phyloP scores from a whole-genome alignment of 805 yeast genomes.

The Wickerhamomyces chaumierensis region DNA sequence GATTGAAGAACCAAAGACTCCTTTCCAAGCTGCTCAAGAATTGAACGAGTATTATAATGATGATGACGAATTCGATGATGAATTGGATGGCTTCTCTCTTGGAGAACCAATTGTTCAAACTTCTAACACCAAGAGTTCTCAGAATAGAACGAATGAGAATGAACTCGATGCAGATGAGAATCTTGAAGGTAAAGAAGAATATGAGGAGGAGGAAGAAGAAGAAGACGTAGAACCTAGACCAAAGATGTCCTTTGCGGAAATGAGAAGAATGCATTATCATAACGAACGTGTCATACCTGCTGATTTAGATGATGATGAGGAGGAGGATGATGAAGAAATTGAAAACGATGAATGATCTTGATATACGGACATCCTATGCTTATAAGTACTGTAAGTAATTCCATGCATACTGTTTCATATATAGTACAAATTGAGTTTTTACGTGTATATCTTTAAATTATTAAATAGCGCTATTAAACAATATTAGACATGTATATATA shows the following conservation, averaged over 20 bases:
- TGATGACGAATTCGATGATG: slow-evolving; percentile 45
- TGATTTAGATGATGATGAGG: slow-evolving; percentile 4
- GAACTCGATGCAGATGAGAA: no score
- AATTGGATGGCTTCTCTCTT: slow-evolving; percentile 39
- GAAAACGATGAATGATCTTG: slow-evolving; percentile 9
- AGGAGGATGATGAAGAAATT: no score
- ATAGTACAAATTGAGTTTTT: no score
- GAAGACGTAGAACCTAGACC: slow-evolving; percentile 33
- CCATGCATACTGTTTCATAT: no score
- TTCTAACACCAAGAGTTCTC: no score
- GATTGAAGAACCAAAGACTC: slow-evolving; percentile 93
- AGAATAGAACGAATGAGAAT: no score
- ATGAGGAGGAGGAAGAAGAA: slow-evolving; percentile 11
- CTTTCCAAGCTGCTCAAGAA: slow-evolving; percentile 79
- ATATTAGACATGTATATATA: no score
- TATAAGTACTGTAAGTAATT: no score
- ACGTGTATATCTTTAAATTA: no score
- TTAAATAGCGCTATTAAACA: no score
- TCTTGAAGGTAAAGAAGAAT: slow-evolving; percentile 6
- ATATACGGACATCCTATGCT: no score
- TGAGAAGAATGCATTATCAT: slow-evolving; percentile 74
- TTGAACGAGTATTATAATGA: slow-evolving; percentile 72
- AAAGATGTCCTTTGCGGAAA: slow-evolving; percentile 49
- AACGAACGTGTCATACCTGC: slow-evolving; percentile 27
- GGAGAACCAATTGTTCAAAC: slow-evolving; percentile 60